Base-by-base conservation (phyloP, 352 stramenopile genomes). In the Pythium phragmiticola region DNA sequence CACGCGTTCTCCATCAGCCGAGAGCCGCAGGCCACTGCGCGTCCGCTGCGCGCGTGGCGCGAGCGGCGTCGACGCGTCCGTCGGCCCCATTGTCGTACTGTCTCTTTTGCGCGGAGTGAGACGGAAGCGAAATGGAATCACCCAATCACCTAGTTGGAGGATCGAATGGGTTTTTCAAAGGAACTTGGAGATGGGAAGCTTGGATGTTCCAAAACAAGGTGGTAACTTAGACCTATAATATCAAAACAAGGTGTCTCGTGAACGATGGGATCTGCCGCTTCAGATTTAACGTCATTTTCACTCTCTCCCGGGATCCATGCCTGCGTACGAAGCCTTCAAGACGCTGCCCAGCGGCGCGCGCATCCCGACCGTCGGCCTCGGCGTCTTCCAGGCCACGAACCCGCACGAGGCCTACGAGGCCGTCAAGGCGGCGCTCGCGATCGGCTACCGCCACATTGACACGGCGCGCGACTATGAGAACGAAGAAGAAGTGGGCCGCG, bases 401-500 rank as follows among this genome's bases (percentile, higher is more conserved):
- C 65, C 45, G 70, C 19, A 63, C 6, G 76, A 87, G 60, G 70
- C 69, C 12, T 84, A 88, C 65, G 59, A 82, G 42, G 73, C 75
- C 11, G 81, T 90, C 30, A 65, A 75, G 26, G 58, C 53, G 2
- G 78, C 81, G 6, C 67, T 97, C 19, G 69, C 86, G 17, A 23
- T 88, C 2, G 91, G 91, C 47, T 95, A 95, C 60, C 77, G 91
- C 34, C 86, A 96, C 65, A 96, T 98, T 59, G 91, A 97, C 70
- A 93, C 82, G 14, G 91, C 91, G 4, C 76, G 82, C 34, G 57
- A 89, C 4, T 97, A 97, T 68, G 54, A 81, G 12, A 98, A 98
- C 66, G 88, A 97, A 47, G 60, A 49, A 16, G 87, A 93, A n/a
- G 92, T 97, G 13, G 91, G 91, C 21, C 58, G 69, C 39, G 91